phyloP scores from a whole-genome alignment of 495 filamentous ascomycete species.

The Penicillium chermesinum region DNA sequence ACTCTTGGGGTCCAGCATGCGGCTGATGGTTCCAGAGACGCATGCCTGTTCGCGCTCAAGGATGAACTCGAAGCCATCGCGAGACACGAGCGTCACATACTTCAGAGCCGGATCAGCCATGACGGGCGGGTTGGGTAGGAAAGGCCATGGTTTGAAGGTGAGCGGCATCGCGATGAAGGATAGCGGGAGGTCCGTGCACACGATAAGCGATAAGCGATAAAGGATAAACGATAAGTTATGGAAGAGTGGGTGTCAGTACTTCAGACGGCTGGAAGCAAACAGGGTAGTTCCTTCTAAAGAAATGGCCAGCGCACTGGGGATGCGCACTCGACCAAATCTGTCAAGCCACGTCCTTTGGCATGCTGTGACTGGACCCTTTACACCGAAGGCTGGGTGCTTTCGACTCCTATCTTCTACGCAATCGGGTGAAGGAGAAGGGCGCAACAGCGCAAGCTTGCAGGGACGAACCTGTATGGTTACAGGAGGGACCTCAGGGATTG shows the following conservation, averaged over 20 bases:
- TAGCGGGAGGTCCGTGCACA: slow-evolving; percentile 28
- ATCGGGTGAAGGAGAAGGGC: background rate
- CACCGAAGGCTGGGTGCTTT: background rate
- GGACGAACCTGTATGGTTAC: slow-evolving; percentile 54
- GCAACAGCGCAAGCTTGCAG: slow-evolving; percentile 12
- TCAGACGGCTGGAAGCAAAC: no score
- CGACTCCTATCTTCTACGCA: background rate
- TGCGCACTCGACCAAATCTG: no score
- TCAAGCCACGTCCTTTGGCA: no score
- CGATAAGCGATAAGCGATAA: slow-evolving; percentile 15
- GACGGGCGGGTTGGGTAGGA: slow-evolving; percentile 2
- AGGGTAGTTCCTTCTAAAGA: no score
- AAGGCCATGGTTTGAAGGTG: slow-evolving; percentile 5
- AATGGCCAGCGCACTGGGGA: no score
- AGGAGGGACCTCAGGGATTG: slow-evolving; percentile 60
- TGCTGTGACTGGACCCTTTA: no score
- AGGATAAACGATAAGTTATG: no score
- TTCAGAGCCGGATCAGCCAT: slow-evolving; percentile 22
- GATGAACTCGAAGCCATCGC: slow-evolving; percentile 85
- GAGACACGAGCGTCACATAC: slow-evolving; percentile 82
- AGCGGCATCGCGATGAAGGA: no score
- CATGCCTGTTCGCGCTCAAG: slow-evolving; percentile 71
- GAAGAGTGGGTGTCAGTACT: no score
- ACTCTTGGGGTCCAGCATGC: slow-evolving; percentile 82
- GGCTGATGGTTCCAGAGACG: slow-evolving; percentile 69